These are phyloP conservation scores for Phylloporus sp. DNA, from an alignment of 768 basidiomycete species.

Conservation along the genomic window DNA sequence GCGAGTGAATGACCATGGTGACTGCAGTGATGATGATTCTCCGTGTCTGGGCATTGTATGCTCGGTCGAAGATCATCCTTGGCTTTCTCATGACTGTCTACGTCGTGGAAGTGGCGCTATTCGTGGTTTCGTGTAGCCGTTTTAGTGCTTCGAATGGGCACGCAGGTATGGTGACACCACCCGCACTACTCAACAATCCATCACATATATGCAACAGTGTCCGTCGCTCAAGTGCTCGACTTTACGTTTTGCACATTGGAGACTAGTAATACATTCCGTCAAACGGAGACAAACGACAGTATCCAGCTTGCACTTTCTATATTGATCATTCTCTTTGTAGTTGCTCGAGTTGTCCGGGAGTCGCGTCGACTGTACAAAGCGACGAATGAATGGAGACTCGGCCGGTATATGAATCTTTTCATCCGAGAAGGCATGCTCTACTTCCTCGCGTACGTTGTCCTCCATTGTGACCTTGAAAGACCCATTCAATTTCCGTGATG, in stretches of 20 bases:
- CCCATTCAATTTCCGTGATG: background rate
- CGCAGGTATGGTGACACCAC: background rate
- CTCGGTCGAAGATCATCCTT: constrained; percentile 6
- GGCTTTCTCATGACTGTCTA: constrained; percentile 9
- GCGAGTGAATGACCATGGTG: background rate
- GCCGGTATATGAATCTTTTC: background rate
- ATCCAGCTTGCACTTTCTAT: background rate
- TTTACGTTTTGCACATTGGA: background rate
- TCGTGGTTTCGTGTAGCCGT: background rate
- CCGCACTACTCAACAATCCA: background rate
- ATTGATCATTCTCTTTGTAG: background rate
- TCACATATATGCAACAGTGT: background rate
- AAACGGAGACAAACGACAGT: background rate
- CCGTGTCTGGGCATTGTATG: constrained; percentile 13
- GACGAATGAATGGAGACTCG: background rate
- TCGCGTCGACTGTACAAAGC: background rate
- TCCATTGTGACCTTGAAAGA: too few species aligned
- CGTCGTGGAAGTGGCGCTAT: background rate
- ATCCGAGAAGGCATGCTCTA: constrained; percentile 2
- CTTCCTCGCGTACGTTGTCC: constrained; percentile 6
- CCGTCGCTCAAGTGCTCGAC: background rate
- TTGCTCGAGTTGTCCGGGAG: background rate
- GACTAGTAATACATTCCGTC: background rate
- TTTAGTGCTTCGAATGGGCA: background rate
- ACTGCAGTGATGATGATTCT: constrained; percentile 15